Evolutionary conservation across 75 land plant genomes (phyloP), one percentile per base, ranked within the genome.

Genomic region (Pinus albicaulis): DNA sequence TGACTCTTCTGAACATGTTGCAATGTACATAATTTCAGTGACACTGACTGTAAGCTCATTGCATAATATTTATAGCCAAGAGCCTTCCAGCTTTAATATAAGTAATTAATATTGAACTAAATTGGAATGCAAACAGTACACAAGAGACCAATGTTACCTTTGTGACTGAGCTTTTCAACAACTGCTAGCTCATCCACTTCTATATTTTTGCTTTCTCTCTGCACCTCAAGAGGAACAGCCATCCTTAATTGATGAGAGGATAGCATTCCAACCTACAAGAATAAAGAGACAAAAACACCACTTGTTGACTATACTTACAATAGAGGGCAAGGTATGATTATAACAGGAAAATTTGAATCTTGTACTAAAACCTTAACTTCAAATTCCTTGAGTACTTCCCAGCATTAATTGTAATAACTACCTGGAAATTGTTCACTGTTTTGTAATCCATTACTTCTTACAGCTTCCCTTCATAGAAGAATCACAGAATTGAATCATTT

Each of bases 131-230:
- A 48, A 48, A 48, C 53, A 10, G 53, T 48, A 48, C 53, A 48
- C 53, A 48, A 48, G 12, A 48, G 11, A 48, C 53, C 1, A 31
- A 31, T 1, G 20, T 68, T 38, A 68, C 71, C 71, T 68, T 68
- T 23, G n/a, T 68, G 71, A 20, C 71, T 68, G 48, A 41, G 22
- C 12, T 68, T 44, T 8, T 12, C 71, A 64, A 64, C 68, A 34
- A 64, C 38, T 64, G 31, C 68, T 64, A 64, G 68, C 14, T 64
- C 34, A 64, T 64, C 68, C 19, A 64, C 68, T 64, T 31, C 68
- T 64, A 64, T 64, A 64, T 64, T 64, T 64, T 64, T 64, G 68
- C 68, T 64, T 31, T 16, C 19, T 19, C 34, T 64, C 34, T 64
- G 68, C 68, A 34, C 68, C 68, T 64, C 68, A 34, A 64, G 68